These are phyloP conservation scores for Ogataea nakhonphanomensis DNA, from an alignment of 805 yeast species.

Conservation along the genomic window DNA sequence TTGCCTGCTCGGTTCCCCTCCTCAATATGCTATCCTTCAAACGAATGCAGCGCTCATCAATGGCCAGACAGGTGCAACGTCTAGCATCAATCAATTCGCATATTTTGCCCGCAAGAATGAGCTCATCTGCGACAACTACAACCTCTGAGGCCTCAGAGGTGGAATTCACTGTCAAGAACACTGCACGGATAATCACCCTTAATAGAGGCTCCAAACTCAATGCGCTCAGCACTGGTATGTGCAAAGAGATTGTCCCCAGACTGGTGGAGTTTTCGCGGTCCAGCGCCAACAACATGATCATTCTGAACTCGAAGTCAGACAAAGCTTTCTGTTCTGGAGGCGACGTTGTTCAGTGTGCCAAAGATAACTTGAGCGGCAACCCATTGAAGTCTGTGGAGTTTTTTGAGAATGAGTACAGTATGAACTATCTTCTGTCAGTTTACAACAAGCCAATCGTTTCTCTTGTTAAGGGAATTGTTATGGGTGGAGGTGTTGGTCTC, in stretches of 20 bases:
- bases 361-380: slow-evolving; percentile 47
- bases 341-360: slow-evolving; percentile 81
- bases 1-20: slow-evolving; percentile 13
- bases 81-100: slow-evolving; percentile 6
- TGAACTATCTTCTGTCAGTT: slow-evolving; percentile 78
- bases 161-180: slow-evolving; percentile 55
- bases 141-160: slow-evolving; percentile 43
- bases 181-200: slow-evolving; percentile 69
- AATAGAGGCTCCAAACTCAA: slow-evolving; percentile 83
- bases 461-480: slow-evolving; percentile 84
- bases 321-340: slow-evolving; percentile 95
- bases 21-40: slow-evolving; percentile 7
- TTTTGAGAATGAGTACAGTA: slow-evolving; percentile 76
- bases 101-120: slow-evolving; percentile 6
- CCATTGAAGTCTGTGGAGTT: slow-evolving; percentile 53
- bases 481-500: slow-evolving; percentile 98
- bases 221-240: slow-evolving; percentile 78
- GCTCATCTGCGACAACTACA: slow-evolving; percentile 1
- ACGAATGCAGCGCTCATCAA: slow-evolving; percentile 7
- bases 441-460: slow-evolving; percentile 85
- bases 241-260: slow-evolving; percentile 65
- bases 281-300: slow-evolving; percentile 56
- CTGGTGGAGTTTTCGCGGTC: slow-evolving; percentile 74
- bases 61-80: slow-evolving; percentile 7
- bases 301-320: slow-evolving; percentile 63